Percentiles rank a stretch among this genome's conserved stretches.
Evolutionary conservation across 768 basidiomycete genomes (phyloP).

Genomic region (Phaffia tasmanica): DNA sequence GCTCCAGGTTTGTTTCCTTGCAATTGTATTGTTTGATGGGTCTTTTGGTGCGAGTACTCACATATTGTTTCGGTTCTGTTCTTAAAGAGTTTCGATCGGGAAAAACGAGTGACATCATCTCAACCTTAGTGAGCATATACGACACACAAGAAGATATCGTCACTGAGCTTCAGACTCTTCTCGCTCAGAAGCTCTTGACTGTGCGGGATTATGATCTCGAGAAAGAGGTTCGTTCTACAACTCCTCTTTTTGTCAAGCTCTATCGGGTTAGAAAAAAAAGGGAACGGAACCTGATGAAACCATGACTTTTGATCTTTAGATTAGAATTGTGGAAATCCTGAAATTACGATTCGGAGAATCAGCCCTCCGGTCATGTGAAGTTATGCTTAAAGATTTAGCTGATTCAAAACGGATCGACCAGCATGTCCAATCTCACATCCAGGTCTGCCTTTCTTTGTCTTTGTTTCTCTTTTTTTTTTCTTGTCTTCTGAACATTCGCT

Average conservation of each 20-base stretch:
- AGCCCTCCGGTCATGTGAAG: constrained; percentile 87
- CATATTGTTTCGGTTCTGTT: neutral
- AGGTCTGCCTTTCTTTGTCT: constrained; percentile 42
- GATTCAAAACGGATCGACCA: constrained; percentile 82
- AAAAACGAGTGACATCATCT: constrained; percentile 85
- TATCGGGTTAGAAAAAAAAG: neutral
- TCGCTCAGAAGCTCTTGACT: constrained; percentile 73
- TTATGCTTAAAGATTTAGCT: constrained; percentile 95
- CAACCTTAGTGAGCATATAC: constrained; percentile 92
- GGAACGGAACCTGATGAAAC: too few species aligned
- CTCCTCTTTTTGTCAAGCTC: neutral
- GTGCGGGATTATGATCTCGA: constrained; percentile 72
- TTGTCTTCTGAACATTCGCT: neutral
- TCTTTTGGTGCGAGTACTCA: neutral
- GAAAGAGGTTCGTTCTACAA: constrained; percentile 44
- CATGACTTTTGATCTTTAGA: constrained; percentile 42
- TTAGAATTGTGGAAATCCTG: constrained; percentile 81
- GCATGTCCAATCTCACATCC: constrained; percentile 65
- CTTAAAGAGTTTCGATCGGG: constrained; percentile 76
- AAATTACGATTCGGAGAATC: constrained; percentile 93
- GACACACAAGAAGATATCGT: constrained; percentile 94
- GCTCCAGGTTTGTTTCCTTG: constrained; percentile 57
- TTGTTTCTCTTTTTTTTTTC: constrained; percentile 3
- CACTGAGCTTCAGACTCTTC: constrained; percentile 82
- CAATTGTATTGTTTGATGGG: neutral